phyloP scores from a whole-genome alignment of 805 yeast species.

The Zygotorulaspora sp. region DNA sequence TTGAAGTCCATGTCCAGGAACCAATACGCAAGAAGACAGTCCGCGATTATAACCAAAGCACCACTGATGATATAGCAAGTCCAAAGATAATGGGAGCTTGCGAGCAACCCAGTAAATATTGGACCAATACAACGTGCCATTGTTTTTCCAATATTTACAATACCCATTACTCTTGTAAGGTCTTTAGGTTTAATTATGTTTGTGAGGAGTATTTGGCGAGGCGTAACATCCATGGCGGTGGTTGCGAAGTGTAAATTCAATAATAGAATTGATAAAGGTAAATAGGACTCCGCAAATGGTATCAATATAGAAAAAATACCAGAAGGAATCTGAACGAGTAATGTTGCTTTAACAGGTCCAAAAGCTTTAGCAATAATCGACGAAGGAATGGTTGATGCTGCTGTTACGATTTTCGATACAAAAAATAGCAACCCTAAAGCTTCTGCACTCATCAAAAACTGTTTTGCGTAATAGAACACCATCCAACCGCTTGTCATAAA shows the following conservation, averaged over 20 bases:
- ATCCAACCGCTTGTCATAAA: conserved; percentile 88
- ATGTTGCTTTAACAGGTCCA: conserved; percentile 78
- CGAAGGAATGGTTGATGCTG: conserved; percentile 72
- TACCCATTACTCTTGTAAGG: conserved; percentile 73
- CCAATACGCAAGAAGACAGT: conserved; percentile 30
- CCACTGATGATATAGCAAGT: conserved; percentile 51
- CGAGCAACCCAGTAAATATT: conserved; percentile 67
- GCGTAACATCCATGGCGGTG: conserved; percentile 85
- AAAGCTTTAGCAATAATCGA: conserved; percentile 58
- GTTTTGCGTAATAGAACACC: conserved; percentile 67
- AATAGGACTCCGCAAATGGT: conserved; percentile 42
- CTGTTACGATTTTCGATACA: conserved; percentile 54
- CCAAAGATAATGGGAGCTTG: conserved; percentile 45
- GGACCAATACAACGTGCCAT: conserved; percentile 83
- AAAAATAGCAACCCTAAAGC: conserved; percentile 66
- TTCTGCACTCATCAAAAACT: conserved; percentile 51
- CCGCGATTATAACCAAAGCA: conserved; percentile 43
- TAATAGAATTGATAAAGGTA: conserved; percentile 45
- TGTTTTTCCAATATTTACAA: conserved; percentile 82
- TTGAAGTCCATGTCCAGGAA: conserved; percentile 35
- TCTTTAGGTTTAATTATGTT: conserved; percentile 59
- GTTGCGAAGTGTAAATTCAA: conserved; percentile 57
- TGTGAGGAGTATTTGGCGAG: conserved; percentile 76
- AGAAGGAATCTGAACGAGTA: conserved; percentile 73
- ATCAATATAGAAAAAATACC: conserved; percentile 55